Base-by-base conservation (phyloP, 2,329 filamentous ascomycete species). In the Epichloe gansuensis region DNA sequence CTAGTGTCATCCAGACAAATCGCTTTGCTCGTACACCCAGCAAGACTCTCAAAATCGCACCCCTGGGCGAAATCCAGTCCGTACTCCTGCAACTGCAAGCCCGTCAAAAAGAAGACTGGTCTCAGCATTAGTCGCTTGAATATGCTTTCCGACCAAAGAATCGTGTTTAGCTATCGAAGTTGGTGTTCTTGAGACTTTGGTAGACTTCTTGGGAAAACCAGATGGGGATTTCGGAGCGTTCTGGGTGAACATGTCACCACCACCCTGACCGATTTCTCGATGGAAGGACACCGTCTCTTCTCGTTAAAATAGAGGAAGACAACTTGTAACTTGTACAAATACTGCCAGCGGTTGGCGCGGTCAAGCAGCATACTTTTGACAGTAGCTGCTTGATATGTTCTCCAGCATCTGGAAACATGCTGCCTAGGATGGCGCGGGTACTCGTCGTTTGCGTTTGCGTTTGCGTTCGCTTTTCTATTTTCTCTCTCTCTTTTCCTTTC, bases 121-220 rank as follows among this genome's bases (percentile, higher is more conserved):
- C 64, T 84, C 53, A 83, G 74, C 57, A 62, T 82, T 54, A 82
- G 77, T 62, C 73, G 81, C 55, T 69, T 84, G 52, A 78, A 81
- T 60, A 78, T 80, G 75, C 74, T 84, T 25, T 75, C 46, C 72
- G 73, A 45, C 81, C 81, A 1, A 84, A 83, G 70, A 65, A 73
- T 56, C 73, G 80, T 54, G 75, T 67, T 55, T 79, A 67, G 49
- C 47, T 35, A 35, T 43, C 4, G 11, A 11, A 17, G 15, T 28
- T 28, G 31, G 12, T 37, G n/a, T 43, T 7, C 6, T 7, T 8
- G 31, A 9, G 17, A n/a, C 9, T 9, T 17, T n/a, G 48, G 1
- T 34, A 4, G 37, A 50, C n/a, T 38, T 4, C 15, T 12, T 17
- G 34, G 34, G 34, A 45, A 44, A 37, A 44, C 25, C n/a, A 23